Percentiles rank a stretch among this genome's conserved stretches.
Conservation (phyloP, 2,329 filamentous ascomycete genomes). For the Periconia sp. region DNA sequence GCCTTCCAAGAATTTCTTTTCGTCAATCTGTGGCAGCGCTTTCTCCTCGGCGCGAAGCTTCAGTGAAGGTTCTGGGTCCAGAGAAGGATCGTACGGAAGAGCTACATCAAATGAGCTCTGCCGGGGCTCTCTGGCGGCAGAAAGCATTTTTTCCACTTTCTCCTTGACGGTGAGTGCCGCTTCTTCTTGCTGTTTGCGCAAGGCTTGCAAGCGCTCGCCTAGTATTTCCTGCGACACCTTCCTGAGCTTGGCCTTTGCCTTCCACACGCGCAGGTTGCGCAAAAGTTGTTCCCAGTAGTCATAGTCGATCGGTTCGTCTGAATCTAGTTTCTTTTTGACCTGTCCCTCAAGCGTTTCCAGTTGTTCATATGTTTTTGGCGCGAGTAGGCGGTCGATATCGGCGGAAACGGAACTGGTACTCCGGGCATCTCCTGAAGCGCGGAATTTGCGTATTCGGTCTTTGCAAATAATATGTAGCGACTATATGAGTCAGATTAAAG, state of each 20-base stretch:
- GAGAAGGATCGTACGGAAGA: conserved; percentile 39
- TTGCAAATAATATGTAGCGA: conserved; percentile 83
- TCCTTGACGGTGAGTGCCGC: conserved; percentile 61
- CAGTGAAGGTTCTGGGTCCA: conserved; percentile 68
- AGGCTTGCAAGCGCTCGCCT: conserved; percentile 65
- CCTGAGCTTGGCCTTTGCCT: conserved; percentile 82
- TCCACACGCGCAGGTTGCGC: conserved; percentile 82
- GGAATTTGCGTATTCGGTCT: conserved; percentile 69
- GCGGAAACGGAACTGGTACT: conserved; percentile 79
- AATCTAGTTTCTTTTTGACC: conserved; percentile 81
- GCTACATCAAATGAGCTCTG: not conserved
- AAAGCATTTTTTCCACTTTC: conserved; percentile 54
- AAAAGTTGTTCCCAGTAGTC: conserved; percentile 98
- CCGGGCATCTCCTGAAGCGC: conserved; percentile 62
- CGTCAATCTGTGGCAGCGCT: conserved; percentile 58
- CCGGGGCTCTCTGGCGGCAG: conserved; percentile 2
- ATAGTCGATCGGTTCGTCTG: conserved; percentile 88
- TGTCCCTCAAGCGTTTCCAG: conserved; percentile 84
- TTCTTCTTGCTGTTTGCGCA: conserved; percentile 68
- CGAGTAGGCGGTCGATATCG: conserved; percentile 85
- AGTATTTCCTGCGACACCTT: conserved; percentile 77
- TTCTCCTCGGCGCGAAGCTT: conserved; percentile 68
- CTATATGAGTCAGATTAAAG: conserved; percentile 41
- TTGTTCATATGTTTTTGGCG: conserved; percentile 82
- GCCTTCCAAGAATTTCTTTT: conserved; percentile 59